Base-by-base conservation (phyloP, 192 early-diverging fungal genomes). In the Coemansia sp. region DNA sequence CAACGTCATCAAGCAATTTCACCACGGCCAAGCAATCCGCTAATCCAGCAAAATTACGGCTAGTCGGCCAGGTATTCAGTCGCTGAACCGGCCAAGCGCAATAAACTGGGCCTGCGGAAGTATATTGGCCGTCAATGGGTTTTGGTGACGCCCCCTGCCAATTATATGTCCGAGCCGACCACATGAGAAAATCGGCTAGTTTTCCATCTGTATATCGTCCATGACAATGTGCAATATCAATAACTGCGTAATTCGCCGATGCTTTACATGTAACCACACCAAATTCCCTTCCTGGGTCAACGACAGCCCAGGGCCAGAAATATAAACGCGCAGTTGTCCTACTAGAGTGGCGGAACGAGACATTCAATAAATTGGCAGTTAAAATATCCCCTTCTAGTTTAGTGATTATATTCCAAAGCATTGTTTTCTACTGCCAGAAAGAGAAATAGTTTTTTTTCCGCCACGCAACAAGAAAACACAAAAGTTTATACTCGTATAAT, bases 351-450 rank as follows among this genome's bases (percentile, higher is more conserved):
- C 46, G 46, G 46, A 42, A 42, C 40, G 40, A 42, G 15, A 42
- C 40, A 42, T 42, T 48, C 46, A 18, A 48, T 48, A 20, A 48
- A 48, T 18, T 18, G 46, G 17, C 46, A 48, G 46, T 48, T 48
- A 48, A 18, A 17, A 18, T 36, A 18, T 31, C 20, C 53, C 53
- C 53, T 28, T 28, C 25, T 0, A 10, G n/a, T 9, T 9, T 25
- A 25, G 52, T 26, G 26, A 54, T 54, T 54, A n/a, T 54, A 54
- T 54, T 25, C 31, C 21, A 56, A 28, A 56, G 5, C 54, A 56
- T 56, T 56, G 26, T 56, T 36, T 36, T 36, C 54, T 56, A 56
- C 52, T 54, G 52, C 25, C 52, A 12, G 8, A 54, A 54, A 54
- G 17, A 54, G 51, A 53, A 53, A 28, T 28, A 31, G 52, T n/a